These are phyloP conservation scores for Claviceps sp. DNA, from an alignment of 2,329 filamentous ascomycete species.

Conservation along the genomic window DNA sequence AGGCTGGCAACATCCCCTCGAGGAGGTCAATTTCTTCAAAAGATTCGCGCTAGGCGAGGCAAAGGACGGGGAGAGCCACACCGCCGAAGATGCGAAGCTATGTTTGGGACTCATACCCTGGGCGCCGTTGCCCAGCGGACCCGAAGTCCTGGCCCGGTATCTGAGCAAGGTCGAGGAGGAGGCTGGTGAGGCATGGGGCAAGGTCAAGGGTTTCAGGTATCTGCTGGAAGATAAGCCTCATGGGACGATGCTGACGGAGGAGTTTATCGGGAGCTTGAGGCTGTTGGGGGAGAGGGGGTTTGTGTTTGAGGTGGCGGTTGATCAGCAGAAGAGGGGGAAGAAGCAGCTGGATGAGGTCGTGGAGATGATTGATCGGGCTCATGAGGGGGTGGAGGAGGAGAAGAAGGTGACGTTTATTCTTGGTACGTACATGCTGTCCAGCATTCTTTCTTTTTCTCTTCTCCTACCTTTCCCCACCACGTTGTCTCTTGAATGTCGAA, in stretches of 20 bases:
- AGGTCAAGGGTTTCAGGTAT: constrained; percentile 70
- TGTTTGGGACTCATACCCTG: constrained; percentile 66
- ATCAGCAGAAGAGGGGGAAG: constrained; percentile 63
- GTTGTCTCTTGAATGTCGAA: neutral
- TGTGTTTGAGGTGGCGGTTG: constrained; percentile 73
- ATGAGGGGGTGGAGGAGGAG: constrained; percentile 44
- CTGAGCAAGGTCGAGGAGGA: constrained; percentile 44
- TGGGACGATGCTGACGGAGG: constrained; percentile 48
- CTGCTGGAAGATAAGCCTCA: constrained; percentile 64
- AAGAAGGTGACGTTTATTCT: constrained; percentile 55
- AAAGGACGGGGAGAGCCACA: constrained; percentile 43
- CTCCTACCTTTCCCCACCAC: too few species aligned
- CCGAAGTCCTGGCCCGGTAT: constrained; percentile 48
- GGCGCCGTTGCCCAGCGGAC: constrained; percentile 65
- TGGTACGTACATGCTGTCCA: constrained; percentile 35
- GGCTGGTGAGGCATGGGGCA: constrained; percentile 51
- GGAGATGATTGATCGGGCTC: constrained; percentile 54
- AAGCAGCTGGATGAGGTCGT: constrained; percentile 60
- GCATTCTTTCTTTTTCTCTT: neutral
- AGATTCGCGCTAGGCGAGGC: constrained; percentile 51
- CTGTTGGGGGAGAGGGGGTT: constrained; percentile 50
- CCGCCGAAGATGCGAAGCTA: constrained; percentile 27
- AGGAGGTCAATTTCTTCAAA: constrained; percentile 57
- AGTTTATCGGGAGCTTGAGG: constrained; percentile 52
- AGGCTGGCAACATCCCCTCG: constrained; percentile 55